Percentiles rank a stretch among this genome's conserved stretches.
Conservation (phyloP, 805 yeast species). For the Jamesozyma spencerorum region DNA sequence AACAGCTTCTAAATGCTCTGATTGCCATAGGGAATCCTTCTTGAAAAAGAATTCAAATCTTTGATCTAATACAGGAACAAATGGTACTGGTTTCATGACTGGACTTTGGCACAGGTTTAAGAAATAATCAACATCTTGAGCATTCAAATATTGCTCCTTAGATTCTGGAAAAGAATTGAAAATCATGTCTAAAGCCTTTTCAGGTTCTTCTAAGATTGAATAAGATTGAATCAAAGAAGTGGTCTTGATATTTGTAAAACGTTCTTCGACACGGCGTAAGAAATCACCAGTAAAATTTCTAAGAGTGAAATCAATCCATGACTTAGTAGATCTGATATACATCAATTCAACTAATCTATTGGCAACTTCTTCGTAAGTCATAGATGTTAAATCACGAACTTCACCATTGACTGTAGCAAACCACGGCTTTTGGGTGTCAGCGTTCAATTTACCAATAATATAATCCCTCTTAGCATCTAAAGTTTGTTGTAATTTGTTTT, state of each 20-base stretch:
- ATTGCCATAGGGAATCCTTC: constrained; percentile 98
- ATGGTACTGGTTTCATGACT: constrained; percentile 93
- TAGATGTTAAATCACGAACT: constrained; percentile 84
- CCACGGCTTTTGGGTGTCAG: constrained; percentile 98
- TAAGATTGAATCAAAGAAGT: constrained; percentile 69
- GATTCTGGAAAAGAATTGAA: constrained; percentile 67
- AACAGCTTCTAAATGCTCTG: constrained; percentile 93
- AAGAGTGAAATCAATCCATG: constrained; percentile 84
- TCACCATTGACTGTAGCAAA: constrained; percentile 67
- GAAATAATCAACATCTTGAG: constrained; percentile 93
- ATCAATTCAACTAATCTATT: constrained; percentile 78
- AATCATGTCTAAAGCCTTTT: constrained; percentile 46
- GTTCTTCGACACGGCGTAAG: constrained; percentile 93
- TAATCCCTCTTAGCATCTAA: constrained; percentile 75
- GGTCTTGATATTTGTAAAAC: constrained; percentile 56
- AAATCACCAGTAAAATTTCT: constrained; percentile 80
- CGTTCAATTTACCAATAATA: constrained; percentile 76
- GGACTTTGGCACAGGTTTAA: constrained; percentile 75
- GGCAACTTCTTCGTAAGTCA: constrained; percentile 92
- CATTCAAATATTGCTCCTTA: constrained; percentile 73
- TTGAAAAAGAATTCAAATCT: constrained; percentile 93
- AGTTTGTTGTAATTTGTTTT: constrained; percentile 74
- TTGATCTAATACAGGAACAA: constrained; percentile 89
- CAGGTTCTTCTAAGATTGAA: constrained; percentile 60
- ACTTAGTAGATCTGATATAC: constrained; percentile 63